phyloP scores from a whole-genome alignment of 768 basidiomycete genomes.

The Kwoniella dejecticola region DNA sequence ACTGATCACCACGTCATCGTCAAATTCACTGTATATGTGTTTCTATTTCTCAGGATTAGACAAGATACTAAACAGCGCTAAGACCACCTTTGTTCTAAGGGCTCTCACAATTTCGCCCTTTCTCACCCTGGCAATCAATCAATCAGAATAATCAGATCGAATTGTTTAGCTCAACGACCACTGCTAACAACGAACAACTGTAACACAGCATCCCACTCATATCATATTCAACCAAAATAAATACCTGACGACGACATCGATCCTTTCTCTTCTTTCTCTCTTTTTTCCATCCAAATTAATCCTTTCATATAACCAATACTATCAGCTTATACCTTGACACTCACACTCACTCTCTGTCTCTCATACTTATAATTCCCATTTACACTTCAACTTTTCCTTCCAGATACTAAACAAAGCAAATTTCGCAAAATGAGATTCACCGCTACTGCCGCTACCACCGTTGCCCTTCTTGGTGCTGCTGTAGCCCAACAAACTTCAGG shows the following conservation, averaged over 20 bases:
- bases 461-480: constrained; percentile 35
- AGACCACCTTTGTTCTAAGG: not conserved
- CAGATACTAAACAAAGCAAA: constrained; percentile 10
- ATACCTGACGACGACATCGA: not conserved
- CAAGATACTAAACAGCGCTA: constrained; percentile 4
- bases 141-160: too few species aligned
- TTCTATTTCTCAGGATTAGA: not conserved
- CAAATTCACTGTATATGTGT: too few species aligned
- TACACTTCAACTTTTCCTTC: not conserved
- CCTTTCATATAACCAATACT: not conserved
- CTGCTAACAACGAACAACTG: not conserved
- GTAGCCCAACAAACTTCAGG: constrained; percentile 44
- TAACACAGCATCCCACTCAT: not conserved
- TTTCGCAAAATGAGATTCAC: constrained; percentile 31
- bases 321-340: not conserved
- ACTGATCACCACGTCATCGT: not conserved
- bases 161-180: constrained; percentile 1
- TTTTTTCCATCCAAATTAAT: not conserved
- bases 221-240: not conserved
- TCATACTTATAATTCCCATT: not conserved
- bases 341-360: not conserved
- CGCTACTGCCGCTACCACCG: constrained; percentile 19
- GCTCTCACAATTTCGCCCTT: not conserved
- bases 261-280: not conserved
- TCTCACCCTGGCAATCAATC: too few species aligned